Evolutionary conservation across 352 stramenopile genomes (phyloP).

Genomic region (Achlya hypogyna): DNA sequence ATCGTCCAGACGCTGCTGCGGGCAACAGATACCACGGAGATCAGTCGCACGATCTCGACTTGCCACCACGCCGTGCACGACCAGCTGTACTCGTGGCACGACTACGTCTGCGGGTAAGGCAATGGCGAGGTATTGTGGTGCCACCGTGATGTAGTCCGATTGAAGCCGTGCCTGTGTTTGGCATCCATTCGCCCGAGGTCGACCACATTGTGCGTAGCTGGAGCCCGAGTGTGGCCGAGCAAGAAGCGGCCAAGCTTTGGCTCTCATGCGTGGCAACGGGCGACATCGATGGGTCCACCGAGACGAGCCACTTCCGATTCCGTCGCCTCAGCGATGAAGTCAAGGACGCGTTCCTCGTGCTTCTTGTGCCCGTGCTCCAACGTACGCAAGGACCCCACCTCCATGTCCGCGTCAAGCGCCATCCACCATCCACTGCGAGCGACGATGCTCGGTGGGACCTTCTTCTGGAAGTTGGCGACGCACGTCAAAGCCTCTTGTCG

Average conservation of each 20-base stretch:
- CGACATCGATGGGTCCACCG: background rate
- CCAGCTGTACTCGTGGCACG: conserved; percentile 12
- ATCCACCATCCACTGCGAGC: background rate
- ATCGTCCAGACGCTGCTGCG: background rate
- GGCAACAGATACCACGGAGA: background rate
- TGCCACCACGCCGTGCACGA: conserved; percentile 7
- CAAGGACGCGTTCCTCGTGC: conserved; percentile 62
- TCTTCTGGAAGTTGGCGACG: background rate
- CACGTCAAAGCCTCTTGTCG: background rate
- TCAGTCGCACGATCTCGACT: background rate
- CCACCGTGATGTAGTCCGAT: background rate
- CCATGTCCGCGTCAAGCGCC: conserved; percentile 35
- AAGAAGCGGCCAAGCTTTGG: background rate
- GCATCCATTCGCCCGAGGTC: conserved; percentile 13
- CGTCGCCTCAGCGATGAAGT: conserved; percentile 42
- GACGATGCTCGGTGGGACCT: background rate
- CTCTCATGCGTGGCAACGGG: background rate
- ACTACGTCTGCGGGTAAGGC: background rate
- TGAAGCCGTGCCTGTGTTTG: conserved; percentile 8
- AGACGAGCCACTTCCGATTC: conserved; percentile 2
- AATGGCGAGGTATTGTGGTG: background rate
- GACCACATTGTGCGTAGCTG: conserved; percentile 15
- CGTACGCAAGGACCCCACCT: conserved; percentile 30
- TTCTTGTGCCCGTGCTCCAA: conserved; percentile 56
- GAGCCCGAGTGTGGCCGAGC: conserved; percentile 1